These are phyloP conservation scores for Gnomoniopsis sp. DNA, from an alignment of 2,329 filamentous ascomycete genomes.

Conservation along the genomic window DNA sequence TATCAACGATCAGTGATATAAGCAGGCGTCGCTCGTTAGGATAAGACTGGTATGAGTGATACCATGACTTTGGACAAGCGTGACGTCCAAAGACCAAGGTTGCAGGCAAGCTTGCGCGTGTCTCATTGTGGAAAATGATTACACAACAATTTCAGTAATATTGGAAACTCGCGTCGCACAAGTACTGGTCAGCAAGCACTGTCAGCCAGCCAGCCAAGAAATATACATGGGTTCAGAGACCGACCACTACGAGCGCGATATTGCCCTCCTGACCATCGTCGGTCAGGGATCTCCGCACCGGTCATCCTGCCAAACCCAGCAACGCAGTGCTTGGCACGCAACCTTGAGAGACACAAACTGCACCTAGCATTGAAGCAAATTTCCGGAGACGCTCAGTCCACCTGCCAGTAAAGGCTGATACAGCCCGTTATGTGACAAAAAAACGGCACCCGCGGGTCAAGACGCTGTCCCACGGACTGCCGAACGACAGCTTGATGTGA, in stretches of 20 bases:
- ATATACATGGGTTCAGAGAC: neutral
- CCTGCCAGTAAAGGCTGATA: neutral
- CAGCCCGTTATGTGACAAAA: neutral
- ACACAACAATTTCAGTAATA: too few relatives aligned
- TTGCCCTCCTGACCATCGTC: neutral
- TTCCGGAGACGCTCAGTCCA: neutral
- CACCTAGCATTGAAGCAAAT: neutral
- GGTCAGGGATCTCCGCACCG: neutral
- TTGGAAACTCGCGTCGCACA: neutral
- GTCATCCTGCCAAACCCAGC: neutral
- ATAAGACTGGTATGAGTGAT: too few relatives aligned
- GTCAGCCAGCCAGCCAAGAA: too few relatives aligned
- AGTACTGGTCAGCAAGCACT: neutral
- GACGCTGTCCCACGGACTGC: neutral
- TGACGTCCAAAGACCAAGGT: too few relatives aligned
- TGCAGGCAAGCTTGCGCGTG: too few relatives aligned
- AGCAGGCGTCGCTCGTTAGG: too few relatives aligned
- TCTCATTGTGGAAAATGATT: too few relatives aligned
- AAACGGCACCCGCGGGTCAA: neutral
- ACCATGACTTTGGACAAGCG: too few relatives aligned
- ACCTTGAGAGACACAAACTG: neutral
- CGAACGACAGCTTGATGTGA: neutral
- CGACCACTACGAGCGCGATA: neutral
- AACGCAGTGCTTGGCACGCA: constrained; percentile 1
- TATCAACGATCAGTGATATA: too few relatives aligned